Conservation (phyloP, 2,329 filamentous ascomycete genomes). For the Phoma sp. region DNA sequence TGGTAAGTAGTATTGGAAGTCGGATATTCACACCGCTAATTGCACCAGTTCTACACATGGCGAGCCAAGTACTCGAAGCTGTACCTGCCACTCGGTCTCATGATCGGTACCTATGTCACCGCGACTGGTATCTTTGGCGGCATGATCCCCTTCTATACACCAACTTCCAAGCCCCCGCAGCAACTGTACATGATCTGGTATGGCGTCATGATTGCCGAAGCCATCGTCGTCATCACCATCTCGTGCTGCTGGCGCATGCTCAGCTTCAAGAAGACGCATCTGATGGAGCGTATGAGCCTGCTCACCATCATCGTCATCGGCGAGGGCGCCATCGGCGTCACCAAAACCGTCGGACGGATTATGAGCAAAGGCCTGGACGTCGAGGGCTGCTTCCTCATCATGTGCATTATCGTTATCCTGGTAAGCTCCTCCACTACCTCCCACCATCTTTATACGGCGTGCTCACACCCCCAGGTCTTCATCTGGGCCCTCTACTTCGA, state of each 20-base stretch:
- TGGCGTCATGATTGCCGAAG: conserved; percentile 59
- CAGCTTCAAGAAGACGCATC: conserved; percentile 66
- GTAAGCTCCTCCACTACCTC: conserved; percentile 22
- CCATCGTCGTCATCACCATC: conserved; percentile 57
- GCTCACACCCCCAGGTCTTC: conserved; percentile 49
- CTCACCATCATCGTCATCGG: conserved; percentile 71
- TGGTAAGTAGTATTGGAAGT: conserved; percentile 19
- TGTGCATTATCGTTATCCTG: conserved; percentile 46
- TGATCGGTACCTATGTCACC: conserved; percentile 36
- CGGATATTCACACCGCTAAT: conserved; percentile 1
- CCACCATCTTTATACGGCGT: too few species aligned
- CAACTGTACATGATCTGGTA: conserved; percentile 47
- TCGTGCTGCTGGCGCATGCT: conserved; percentile 63
- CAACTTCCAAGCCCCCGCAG: conserved; percentile 16
- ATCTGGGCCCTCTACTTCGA: conserved; percentile 69
- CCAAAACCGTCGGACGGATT: conserved; percentile 56
- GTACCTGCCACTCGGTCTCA: conserved; percentile 41
- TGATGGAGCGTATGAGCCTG: conserved; percentile 68
- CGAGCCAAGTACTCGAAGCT: conserved; percentile 40
- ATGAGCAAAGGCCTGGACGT: conserved; percentile 47
- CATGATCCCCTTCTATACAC: conserved; percentile 44
- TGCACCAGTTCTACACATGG: conserved; percentile 35
- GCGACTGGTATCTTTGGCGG: conserved; percentile 38
- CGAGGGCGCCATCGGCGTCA: conserved; percentile 68
- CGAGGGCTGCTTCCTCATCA: conserved; percentile 43